phyloP scores from a whole-genome alignment of 2,329 filamentous ascomycete species.

The Epicoccum nigrum region DNA sequence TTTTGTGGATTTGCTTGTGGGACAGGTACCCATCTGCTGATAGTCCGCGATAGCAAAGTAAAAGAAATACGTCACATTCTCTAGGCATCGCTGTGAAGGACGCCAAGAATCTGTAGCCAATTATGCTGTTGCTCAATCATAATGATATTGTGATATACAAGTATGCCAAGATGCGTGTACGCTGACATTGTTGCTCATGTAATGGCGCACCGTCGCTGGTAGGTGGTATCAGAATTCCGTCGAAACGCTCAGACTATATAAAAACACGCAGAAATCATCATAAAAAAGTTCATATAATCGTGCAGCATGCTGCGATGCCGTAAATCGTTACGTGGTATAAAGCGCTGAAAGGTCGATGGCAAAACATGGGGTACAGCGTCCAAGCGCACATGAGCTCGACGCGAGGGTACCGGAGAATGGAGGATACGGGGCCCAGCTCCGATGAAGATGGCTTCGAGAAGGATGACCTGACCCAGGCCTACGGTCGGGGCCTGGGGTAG shows the following conservation, averaged over 20 bases:
- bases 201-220: background rate
- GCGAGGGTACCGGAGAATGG: background rate
- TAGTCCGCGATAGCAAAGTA: slow-evolving; percentile 7
- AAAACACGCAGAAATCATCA: background rate
- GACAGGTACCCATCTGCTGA: slow-evolving; percentile 10
- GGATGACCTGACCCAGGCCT: slow-evolving; percentile 8
- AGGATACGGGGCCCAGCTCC: background rate
- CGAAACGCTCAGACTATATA: background rate
- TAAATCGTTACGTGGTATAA: slow-evolving; percentile 15
- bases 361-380: slow-evolving; percentile 10
- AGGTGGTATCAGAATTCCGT: slow-evolving; percentile 10
- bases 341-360: slow-evolving; percentile 4
- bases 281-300: background rate
- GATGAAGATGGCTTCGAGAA: slow-evolving; percentile 11
- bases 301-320: slow-evolving; percentile 10
- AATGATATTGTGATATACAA: slow-evolving; percentile 8
- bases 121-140: slow-evolving; percentile 1
- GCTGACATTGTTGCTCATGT: background rate
- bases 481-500: slow-evolving; percentile 1
- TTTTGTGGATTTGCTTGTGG: slow-evolving; percentile 18
- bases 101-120: background rate
- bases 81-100: background rate
- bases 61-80: slow-evolving; percentile 11
- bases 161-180: background rate
- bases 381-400: slow-evolving; percentile 2